A percentile compares a stretch with the other conserved stretches of the same genome.
Evolutionary conservation across 1,139 yeast genomes (phyloP).

Genomic region (Lodderomyces metapsilosis): DNA sequence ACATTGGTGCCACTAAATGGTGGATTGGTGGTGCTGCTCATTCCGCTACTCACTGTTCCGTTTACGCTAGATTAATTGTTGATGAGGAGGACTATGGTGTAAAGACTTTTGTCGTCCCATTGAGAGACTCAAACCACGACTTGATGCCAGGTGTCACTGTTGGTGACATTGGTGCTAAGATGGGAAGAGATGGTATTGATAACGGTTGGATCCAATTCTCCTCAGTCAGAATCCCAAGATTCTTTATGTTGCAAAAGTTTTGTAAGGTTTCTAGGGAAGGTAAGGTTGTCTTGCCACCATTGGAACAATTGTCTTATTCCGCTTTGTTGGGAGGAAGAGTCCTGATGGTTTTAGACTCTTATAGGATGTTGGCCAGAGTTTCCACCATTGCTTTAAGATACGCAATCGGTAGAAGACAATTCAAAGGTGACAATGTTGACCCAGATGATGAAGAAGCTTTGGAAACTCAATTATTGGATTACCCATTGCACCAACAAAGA

Average conservation of each 20-base stretch:
- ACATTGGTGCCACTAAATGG: slow-evolving; percentile 52
- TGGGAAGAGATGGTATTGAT: slow-evolving; percentile 52
- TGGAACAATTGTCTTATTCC: slow-evolving; percentile 48
- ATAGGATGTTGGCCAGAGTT: slow-evolving; percentile 41
- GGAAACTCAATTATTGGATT: slow-evolving; percentile 44
- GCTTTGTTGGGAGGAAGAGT: slow-evolving; percentile 49
- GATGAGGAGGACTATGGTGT: slow-evolving; percentile 48
- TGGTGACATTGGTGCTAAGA: slow-evolving; percentile 50
- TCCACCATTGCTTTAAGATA: slow-evolving; percentile 45
- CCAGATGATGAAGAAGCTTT: slow-evolving; percentile 22
- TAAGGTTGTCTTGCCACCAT: slow-evolving; percentile 42
- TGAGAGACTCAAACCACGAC: slow-evolving; percentile 45
- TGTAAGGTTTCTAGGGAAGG: slow-evolving; percentile 43
- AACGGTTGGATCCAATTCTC: slow-evolving; percentile 53
- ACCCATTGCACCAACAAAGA: slow-evolving; percentile 49
- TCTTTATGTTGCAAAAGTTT: slow-evolving; percentile 49
- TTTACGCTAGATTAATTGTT: slow-evolving; percentile 44
- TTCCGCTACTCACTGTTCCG: slow-evolving; percentile 44
- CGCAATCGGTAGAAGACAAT: slow-evolving; percentile 47
- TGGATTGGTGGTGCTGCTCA: slow-evolving; percentile 56
- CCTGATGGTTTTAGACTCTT: slow-evolving; percentile 45
- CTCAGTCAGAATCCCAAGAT: slow-evolving; percentile 44
- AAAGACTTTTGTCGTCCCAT: slow-evolving; percentile 47
- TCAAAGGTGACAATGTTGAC: slow-evolving; percentile 29
- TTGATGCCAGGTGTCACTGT: slow-evolving; percentile 43